Base-by-base conservation (phyloP, 306 rosid species). In the Styphnolobium japonicum region DNA sequence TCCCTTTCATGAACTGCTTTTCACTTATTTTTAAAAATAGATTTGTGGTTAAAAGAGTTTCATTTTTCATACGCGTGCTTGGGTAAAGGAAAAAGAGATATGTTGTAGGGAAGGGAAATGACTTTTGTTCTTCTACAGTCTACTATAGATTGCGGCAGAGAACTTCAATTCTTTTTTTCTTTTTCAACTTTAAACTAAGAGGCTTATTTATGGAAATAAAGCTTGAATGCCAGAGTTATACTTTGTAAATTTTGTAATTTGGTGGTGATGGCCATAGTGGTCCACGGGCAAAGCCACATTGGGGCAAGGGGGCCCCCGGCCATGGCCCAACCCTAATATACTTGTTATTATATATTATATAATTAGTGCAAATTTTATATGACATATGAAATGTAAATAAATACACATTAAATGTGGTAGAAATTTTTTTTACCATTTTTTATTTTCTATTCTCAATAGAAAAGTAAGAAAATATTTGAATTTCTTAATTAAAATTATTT, bases 11-110 rank as follows among this genome's bases (percentile, higher is more conserved):
- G 64, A 80, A 76, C 1, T 29, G 63, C 72, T 87, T 82, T 81
- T 31, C 33, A 40, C 58, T 51, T 42, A 21, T 77, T 56, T 51
- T 84, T 77, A 61, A 37, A 68, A 80, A 49, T 25, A 18, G 37
- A 34, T 62, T 42, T 40, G 55, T 45, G 72, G 60, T 76, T 76
- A 49, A 79, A 57, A 78, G 48, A 81, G 72, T 58, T 81, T 72
- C 71, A 64, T 76, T 79, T 83, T 83, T 43, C 60, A 81, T 75
- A 23, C 73, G 79, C 87, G 80, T 69, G 86, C 77, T 67, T 45
- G 2, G 49, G 21, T 22, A 71, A 82, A 81, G 73, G 36, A 40
- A 77, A 81, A 75, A 68, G 43, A 33, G 42, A 71, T 25, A 27
- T 67, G 22, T 36, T 21, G 11, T 19, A 61, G 39, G 48, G 46